Base-by-base conservation (phyloP, 257 asterid genomes). In the Mentha longifolia region DNA sequence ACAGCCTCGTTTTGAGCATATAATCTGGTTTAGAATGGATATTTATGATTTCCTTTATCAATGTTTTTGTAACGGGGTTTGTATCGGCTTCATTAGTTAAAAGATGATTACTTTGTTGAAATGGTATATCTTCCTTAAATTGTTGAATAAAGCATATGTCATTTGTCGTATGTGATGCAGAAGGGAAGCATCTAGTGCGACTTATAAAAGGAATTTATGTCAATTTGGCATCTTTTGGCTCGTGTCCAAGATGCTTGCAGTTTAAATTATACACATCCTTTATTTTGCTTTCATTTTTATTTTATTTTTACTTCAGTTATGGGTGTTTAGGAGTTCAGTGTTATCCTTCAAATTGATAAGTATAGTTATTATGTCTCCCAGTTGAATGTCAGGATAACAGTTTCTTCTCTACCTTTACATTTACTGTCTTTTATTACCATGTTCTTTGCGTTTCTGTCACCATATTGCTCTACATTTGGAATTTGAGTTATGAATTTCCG, bases 141-240 rank as follows among this genome's bases (percentile, higher is more conserved):
- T 41, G 17, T 51, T 52, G 16, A 39, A 61, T 33, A 54, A 42
- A 54, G 1, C 25, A 22, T 35, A n/a, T 7, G 7, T 35, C 39
- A 35, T 35, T 35, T 35, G 39, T 35, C 39, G 8, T 5, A 35
- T 35, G 39, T 35, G 39, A 35, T 7, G 39, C 8, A 35, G 39
- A 35, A 6, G 39, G 6, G 39, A 35, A 35, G 39, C 39, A 35
- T 35, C 39, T 35, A 35, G 39, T 61, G 7, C 28, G 7, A 31
- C 52, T 28, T 70, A 5, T 57, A 45, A 51, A 41, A 35, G 25
- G 12, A 20, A 16, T 56, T 15, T 7, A 3, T 54, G 25, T 43
- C 59, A 50, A 41, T 28, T 54, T 14, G 19, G 33, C 50, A 62
- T 73, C 75, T 67, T 55, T 37, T 33, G 37, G 31, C 39, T 17